Evolutionary conservation across 108 stramenopile species (phyloP).

Genomic region (Cyclotella baltica): DNA sequence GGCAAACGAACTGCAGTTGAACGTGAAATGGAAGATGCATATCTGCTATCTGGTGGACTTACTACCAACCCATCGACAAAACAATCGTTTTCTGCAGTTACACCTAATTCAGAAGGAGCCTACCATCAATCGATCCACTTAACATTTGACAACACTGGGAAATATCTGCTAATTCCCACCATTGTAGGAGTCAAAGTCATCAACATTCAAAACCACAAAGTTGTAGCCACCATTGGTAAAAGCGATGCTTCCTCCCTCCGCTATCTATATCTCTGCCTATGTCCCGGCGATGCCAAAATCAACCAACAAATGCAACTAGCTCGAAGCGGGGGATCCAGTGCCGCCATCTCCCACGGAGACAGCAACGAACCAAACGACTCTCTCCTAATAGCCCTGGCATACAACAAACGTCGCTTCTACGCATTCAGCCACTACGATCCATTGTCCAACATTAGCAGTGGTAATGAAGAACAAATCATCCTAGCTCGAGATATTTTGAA

Average conservation of each 20-base stretch:
- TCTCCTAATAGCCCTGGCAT: slow-evolving; percentile 81
- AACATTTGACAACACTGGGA: slow-evolving; percentile 88
- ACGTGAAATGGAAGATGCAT: slow-evolving; percentile 84
- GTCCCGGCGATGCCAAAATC: slow-evolving; percentile 91
- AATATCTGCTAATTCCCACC: slow-evolving; percentile 87
- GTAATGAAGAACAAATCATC: slow-evolving; percentile 51
- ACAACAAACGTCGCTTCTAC: slow-evolving; percentile 92
- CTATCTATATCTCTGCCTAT: slow-evolving; percentile 83
- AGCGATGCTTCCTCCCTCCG: slow-evolving; percentile 89
- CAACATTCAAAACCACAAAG: slow-evolving; percentile 80
- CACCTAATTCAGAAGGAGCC: slow-evolving; percentile 34
- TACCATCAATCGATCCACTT: slow-evolving; percentile 47
- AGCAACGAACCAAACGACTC: slow-evolving; percentile 71
- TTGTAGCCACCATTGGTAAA: slow-evolving; percentile 82
- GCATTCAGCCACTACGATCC: slow-evolving; percentile 92
- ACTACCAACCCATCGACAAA: slow-evolving; percentile 30
- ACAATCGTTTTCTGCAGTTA: slow-evolving; percentile 29
- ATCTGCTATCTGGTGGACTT: slow-evolving; percentile 43
- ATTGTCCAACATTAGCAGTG: slow-evolving; percentile 42
- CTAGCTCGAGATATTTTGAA: slow-evolving; percentile 93
- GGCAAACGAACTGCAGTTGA: slow-evolving; percentile 89
- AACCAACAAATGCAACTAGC: slow-evolving; percentile 92
- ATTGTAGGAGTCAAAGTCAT: slow-evolving; percentile 96
- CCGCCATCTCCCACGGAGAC: slow-evolving; percentile 41
- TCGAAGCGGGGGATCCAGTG: slow-evolving; percentile 58